Evolutionary conservation across 2,329 filamentous ascomycete species (phyloP), one percentile per base, ranked within the genome.

Genomic region (Hymenoscyphus scutula): DNA sequence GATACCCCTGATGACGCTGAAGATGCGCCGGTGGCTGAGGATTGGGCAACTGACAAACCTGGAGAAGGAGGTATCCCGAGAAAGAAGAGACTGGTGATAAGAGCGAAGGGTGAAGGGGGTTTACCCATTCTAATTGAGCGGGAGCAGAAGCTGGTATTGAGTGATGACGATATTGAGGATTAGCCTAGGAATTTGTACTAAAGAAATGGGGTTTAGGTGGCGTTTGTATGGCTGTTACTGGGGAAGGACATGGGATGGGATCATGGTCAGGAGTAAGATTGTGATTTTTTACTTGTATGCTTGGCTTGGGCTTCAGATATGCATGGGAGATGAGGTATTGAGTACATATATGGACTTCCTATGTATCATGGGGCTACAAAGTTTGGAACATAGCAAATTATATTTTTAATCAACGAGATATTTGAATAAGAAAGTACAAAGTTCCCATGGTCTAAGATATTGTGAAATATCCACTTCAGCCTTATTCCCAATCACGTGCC

Each of bases 151-250:
- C 76, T 93, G 67, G 84, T 91, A 53, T 77, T 94, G 48, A 91
- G 88, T 69, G 91, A 95, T 71, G 91, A 95, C 76, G 91, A 95
- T 78, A 94, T 95, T 73, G 89, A 92, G 74, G 70, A 73, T 61
- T 58, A 45, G 56, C 17, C 56, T 59, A 23, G n/a, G 25, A 48
- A 32, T 48, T 48, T 48, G 41, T 48, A 25, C 41, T 19, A 48
- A 48, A 4, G 10, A 48, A 23, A 23, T 19, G 19, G 10, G 19
- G 3, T 48, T 48, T 48, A 19, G 41, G 30, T 27, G 7, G 34
- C 30, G 25, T 57, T 38, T 57, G 53, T 57, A 57, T 57, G 10
- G 41, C 41, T 48, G 23, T 19, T 8, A 10, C 41, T 23, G 17
- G 30, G 41, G 41, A 45, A 3, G 41, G 41, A 8, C 23, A 5